phyloP scores from a whole-genome alignment of 202 grass and related monocot genomes.

The Zoysia matrella region DNA sequence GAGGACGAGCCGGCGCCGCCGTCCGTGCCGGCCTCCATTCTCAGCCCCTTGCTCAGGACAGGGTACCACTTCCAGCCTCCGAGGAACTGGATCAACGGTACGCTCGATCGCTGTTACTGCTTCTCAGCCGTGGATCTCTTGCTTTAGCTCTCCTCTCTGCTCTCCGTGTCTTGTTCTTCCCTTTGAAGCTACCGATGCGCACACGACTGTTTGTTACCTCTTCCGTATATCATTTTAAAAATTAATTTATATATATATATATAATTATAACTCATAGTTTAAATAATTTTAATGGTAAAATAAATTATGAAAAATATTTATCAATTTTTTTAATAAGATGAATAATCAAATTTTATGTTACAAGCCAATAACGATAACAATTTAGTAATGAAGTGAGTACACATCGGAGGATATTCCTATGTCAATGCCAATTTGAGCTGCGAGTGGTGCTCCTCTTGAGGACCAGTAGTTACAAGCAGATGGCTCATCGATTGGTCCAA shows the following conservation, averaged over 20 bases:
- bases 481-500: neutral
- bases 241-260: too few relatives aligned
- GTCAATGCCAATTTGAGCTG: neutral
- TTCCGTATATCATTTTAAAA: too few relatives aligned
- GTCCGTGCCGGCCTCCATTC: conserved; percentile 46
- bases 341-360: neutral
- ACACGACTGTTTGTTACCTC: too few relatives aligned
- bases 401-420: neutral
- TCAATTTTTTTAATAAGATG: too few relatives aligned
- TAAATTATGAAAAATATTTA: too few relatives aligned
- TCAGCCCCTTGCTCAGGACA: conserved; percentile 56
- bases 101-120: neutral
- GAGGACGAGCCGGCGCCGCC: conserved; percentile 20
- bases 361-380: neutral
- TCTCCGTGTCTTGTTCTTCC: neutral
- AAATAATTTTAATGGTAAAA: too few relatives aligned
- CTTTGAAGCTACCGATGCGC: neutral
- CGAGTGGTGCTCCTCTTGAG: neutral
- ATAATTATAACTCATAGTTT: too few relatives aligned
- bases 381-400: neutral
- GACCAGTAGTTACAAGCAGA: neutral
- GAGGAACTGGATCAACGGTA: conserved; percentile 82
- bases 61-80: conserved; percentile 84
- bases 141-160: neutral
- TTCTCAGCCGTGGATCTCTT: neutral